Percentiles rank a stretch among this genome's conserved stretches.
These are phyloP conservation scores for Hanseniaspora valbyensis DNA, from an alignment of 805 yeast genomes.

Conservation along the genomic window DNA sequence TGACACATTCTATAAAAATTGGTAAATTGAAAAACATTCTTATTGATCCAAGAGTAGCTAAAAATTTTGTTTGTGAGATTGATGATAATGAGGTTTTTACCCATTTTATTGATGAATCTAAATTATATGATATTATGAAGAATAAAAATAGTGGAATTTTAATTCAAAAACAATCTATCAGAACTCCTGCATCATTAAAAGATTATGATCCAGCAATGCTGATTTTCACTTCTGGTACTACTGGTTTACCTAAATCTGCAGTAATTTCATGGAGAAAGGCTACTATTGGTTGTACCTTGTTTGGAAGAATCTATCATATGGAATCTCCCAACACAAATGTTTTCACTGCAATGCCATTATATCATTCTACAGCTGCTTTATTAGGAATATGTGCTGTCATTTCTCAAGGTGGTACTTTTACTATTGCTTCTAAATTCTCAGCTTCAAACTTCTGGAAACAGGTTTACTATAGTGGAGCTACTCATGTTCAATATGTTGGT, in stretches of 20 bases:
- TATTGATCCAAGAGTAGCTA: conserved; percentile 55
- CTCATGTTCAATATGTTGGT: conserved; percentile 87
- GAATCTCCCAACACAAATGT: conserved; percentile 40
- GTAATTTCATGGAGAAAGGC: conserved; percentile 85
- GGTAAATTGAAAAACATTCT: conserved; percentile 56
- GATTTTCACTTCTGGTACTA: conserved; percentile 88
- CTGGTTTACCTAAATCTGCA: conserved; percentile 90
- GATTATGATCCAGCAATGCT: conserved; percentile 57
- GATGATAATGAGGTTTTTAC: conserved; percentile 26
- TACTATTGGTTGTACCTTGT: conserved; percentile 55
- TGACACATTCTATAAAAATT: conserved; percentile 67
- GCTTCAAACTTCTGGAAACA: conserved; percentile 85
- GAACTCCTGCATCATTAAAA: conserved; percentile 43
- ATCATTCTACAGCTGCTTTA: conserved; percentile 88
- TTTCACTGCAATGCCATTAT: conserved; percentile 88
- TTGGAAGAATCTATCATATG: conserved; percentile 58
- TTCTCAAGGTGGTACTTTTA: conserved; percentile 60
- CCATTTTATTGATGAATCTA: conserved; percentile 37
- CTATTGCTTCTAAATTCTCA: conserved; percentile 71
- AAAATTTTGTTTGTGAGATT: conserved; percentile 13
- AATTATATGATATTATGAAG: conserved; percentile 33
- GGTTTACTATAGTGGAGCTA: conserved; percentile 55
- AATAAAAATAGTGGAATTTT: conserved; percentile 35
- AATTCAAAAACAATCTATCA: conserved; percentile 44
- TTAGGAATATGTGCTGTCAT: conserved; percentile 67